phyloP scores from a whole-genome alignment of 116 monocot genomes.

The Cymodocea nodosa region DNA sequence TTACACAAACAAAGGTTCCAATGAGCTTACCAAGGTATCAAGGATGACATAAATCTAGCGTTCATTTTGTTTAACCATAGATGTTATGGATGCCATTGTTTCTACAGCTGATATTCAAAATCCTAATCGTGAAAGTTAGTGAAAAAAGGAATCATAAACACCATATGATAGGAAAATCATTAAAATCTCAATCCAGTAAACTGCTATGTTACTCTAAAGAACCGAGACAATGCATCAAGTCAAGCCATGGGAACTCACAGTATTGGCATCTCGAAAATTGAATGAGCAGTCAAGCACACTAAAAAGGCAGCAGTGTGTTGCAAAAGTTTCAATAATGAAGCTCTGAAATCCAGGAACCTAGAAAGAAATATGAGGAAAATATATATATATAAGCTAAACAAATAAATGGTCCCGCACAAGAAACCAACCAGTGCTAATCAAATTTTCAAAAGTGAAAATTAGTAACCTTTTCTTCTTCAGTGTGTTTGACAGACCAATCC shows the following conservation, averaged over 20 bases:
- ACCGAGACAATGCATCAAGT: neutral
- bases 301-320: slow-evolving; percentile 63
- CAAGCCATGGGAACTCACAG: slow-evolving; percentile 23
- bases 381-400: neutral
- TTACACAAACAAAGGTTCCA: no score
- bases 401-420: neutral
- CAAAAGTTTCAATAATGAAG: slow-evolving; percentile 79
- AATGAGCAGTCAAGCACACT: slow-evolving; percentile 89
- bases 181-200: neutral
- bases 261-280: slow-evolving; percentile 78
- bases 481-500: slow-evolving; percentile 67
- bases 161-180: no score
- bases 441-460: neutral
- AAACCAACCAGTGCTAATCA: neutral
- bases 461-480: slow-evolving; percentile 66
- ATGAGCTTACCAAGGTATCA: no score
- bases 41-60: no score
- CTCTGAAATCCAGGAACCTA: slow-evolving; percentile 78
- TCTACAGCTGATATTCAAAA: no score
- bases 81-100: no score
- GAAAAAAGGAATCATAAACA: no score
- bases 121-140: no score
- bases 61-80: no score
- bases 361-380: slow-evolving; percentile 1
- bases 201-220: neutral